These are phyloP conservation scores for Podospora tetraspora DNA, from an alignment of 495 filamentous ascomycete species.

Conservation along the genomic window DNA sequence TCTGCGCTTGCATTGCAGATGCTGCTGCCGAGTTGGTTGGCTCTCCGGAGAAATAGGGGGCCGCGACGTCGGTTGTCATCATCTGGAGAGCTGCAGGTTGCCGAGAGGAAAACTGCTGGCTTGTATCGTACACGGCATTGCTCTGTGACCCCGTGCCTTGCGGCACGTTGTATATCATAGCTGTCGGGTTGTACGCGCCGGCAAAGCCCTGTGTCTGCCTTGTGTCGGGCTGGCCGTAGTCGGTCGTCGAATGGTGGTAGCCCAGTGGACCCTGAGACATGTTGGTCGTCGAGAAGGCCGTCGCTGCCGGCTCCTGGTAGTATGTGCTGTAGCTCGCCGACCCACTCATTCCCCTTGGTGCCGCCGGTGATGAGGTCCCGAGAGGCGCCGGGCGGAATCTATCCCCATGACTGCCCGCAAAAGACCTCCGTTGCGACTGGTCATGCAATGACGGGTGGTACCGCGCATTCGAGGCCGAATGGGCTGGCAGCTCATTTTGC, in stretches of 20 bases:
- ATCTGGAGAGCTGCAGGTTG: constrained; percentile 78
- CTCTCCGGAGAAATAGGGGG: constrained; percentile 77
- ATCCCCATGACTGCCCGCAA: constrained; percentile 39
- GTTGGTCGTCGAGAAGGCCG: constrained; percentile 39
- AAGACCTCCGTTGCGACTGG: constrained; percentile 39
- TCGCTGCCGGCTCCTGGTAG: constrained; percentile 48
- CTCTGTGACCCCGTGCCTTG: constrained; percentile 55
- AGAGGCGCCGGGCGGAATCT: constrained; percentile 45
- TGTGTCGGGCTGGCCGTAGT: constrained; percentile 47
- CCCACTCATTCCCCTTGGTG: constrained; percentile 37
- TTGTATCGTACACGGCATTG: constrained; percentile 67
- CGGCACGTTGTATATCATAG: constrained; percentile 75
- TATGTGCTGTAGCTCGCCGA: constrained; percentile 51
- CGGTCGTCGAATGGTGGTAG: constrained; percentile 44
- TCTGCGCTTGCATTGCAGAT: constrained; percentile 38
- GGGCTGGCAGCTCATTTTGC: constrained; percentile 59
- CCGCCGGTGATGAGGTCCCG: constrained; percentile 38
- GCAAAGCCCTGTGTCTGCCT: constrained; percentile 45
- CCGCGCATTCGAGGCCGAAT: constrained; percentile 38
- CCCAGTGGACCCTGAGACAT: constrained; percentile 47
- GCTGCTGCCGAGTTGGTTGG: constrained; percentile 58
- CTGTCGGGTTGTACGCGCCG: constrained; percentile 47
- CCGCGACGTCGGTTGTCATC: constrained; percentile 56
- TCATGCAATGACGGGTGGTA: constrained; percentile 39
- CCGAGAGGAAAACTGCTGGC: constrained; percentile 72